Evolutionary conservation across 371 early-diverging fungal species (phyloP).

Genomic region (Circinella umbellata): DNA sequence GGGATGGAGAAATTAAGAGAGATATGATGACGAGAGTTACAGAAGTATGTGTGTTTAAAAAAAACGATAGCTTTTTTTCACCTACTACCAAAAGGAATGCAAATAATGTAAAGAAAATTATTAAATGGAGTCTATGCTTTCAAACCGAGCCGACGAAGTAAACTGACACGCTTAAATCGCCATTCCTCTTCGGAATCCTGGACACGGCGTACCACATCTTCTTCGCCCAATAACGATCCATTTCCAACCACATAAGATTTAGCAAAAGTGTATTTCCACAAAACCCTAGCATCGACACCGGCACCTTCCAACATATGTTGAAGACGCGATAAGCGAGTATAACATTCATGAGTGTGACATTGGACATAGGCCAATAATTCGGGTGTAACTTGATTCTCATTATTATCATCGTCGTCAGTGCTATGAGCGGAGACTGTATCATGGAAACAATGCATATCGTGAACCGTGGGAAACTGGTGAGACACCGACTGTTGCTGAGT

Average conservation of each 20-base stretch:
- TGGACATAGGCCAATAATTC: slow-evolving; percentile 37
- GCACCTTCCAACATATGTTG: slow-evolving; percentile 50
- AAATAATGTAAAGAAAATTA: neutral
- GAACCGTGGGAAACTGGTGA: slow-evolving; percentile 22
- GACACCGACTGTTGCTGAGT: neutral
- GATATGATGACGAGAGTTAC: no score
- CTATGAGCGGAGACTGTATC: neutral
- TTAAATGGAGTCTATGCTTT: neutral
- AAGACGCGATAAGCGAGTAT: slow-evolving; percentile 40
- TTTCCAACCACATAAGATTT: slow-evolving; percentile 45
- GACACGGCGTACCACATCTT: slow-evolving; percentile 51
- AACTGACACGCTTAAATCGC: slow-evolving; percentile 33
- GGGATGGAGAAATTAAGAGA: no score
- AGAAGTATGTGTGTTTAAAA: no score
- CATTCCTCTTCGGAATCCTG: slow-evolving; percentile 53
- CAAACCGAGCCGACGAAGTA: slow-evolving; percentile 22
- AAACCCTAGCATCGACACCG: slow-evolving; percentile 44
- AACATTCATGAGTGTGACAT: slow-evolving; percentile 48
- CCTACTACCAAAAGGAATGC: neutral
- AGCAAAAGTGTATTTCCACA: slow-evolving; percentile 57
- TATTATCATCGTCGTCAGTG: neutral
- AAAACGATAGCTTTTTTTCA: no score
- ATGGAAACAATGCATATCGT: slow-evolving; percentile 11
- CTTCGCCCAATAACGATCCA: slow-evolving; percentile 43
- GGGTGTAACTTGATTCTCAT: slow-evolving; percentile 11